Base-by-base conservation (phyloP, 140 eudicot species). In the Erigeron philadelphicus region DNA sequence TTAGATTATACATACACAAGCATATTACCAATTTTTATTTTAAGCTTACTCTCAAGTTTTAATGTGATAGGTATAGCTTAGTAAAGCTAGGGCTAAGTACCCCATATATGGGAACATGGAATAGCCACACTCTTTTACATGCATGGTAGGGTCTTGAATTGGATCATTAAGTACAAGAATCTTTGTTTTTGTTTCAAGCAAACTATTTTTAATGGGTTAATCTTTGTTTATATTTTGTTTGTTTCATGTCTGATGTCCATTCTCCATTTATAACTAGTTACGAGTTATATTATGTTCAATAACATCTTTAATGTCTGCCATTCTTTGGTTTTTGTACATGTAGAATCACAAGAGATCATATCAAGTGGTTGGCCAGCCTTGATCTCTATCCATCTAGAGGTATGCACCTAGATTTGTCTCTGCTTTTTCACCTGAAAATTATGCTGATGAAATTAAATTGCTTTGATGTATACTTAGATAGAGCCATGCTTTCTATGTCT, bases 321-420 rank as follows among this genome's bases (percentile, higher is more conserved):
- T 44, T 53, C 54, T 6, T 9, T 63, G 4, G 12, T 41, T 80
- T 54, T 58, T 63, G 68, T 69, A 12, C 53, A 67, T 71, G 65
- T 70, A 92, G 96, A 80, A 75, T 76, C 98, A 17, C 93, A 88
- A 76, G 85, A 66, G 81, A 81, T 89, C 40, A 89, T 92, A 72
- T 84, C 95, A 63, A 71, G 78, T 74, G 88, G 98, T 59, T 92
- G 98, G 98, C 98, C 96, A 79, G 93, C 90, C 68, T 80, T 92
- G 85, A 81, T 72, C 67, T 84, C 83, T 74, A 79, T 92, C 67
- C 93, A 78, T 83, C 81, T 92, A 45, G 96, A 92, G 98, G 98
- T 92, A 79, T 66, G 82, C 60, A 66, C 21, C 75, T 62, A 38
- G 46, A 61, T 19, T 55, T 54, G 72, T 57, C 52, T 69, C 19